Base-by-base conservation (phyloP, 768 basidiomycete species). In the Tulasnella calospora region DNA sequence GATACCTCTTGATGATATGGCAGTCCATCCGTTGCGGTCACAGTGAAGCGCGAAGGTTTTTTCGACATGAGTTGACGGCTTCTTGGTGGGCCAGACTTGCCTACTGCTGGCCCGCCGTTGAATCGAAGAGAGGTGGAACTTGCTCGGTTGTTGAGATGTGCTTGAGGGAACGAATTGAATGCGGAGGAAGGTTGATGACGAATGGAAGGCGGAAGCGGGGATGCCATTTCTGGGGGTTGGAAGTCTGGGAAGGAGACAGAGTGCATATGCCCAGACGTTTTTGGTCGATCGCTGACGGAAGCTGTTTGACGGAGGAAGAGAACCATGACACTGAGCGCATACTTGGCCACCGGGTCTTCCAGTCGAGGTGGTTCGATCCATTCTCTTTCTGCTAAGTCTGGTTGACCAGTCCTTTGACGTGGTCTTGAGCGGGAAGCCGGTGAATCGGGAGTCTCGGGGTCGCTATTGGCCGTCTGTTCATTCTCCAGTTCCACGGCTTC, bases 281-380 rank as follows among this genome's bases (percentile, higher is more conserved):
- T 87, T n/a, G 89, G 85, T 12, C 88, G 86, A 41, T 85, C 84
- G 23, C 92, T 90, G 30, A 87, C 84, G 44, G 88, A 85, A 0
- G 89, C 86, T 0, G 92, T 91, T 82, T 94, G 91, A 23, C 93
- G 89, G 46, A 95, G 88, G 83, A 93, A 94, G n/a, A 92, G 84
- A 23, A 94, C 88, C 89, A 96, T 91, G 67, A 95, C 91, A 83
- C 90, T 91, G 75, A 96, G 86, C 69, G 95, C 88, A 83, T 95
- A 94, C 83, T 88, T 90, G 35, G 93, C 94, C 81, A 93, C 92
- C 46, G 88, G 87, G 79, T 96, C 95, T 79, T 96, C 93, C 51
- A 97, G 86, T 1, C 93, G 89, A 5, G 89, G 86, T 23, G 91
- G 89, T 81, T 94, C 94, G 33, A 88, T 85, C 85, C 87, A 89